A percentile compares a stretch with the other conserved stretches of the same genome.
Evolutionary conservation across 495 filamentous ascomycete species (phyloP).

Genomic region (Acidomyces sp.): DNA sequence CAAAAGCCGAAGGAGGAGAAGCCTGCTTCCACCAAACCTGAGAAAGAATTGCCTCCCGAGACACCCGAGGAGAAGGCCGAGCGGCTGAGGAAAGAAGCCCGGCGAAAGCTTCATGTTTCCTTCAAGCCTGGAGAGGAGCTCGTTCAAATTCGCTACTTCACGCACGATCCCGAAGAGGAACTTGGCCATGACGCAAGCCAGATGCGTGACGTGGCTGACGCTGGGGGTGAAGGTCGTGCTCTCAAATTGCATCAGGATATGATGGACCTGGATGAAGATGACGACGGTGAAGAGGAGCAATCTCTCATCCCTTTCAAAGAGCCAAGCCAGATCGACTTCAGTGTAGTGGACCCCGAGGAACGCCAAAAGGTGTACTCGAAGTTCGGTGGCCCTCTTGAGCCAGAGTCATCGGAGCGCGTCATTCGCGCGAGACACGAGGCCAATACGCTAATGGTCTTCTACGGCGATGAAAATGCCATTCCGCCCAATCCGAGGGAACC

Average conservation of each 20-base stretch:
- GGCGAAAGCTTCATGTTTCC: constrained; percentile 54
- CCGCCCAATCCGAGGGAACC: constrained; percentile 69
- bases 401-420: constrained; percentile 51
- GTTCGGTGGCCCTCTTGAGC: constrained; percentile 42
- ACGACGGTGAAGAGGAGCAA: constrained; percentile 31
- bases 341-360: constrained; percentile 37
- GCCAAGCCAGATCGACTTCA: constrained; percentile 43
- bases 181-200: constrained; percentile 53
- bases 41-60: constrained; percentile 46
- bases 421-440: constrained; percentile 59
- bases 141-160: constrained; percentile 58
- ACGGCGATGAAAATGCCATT: constrained; percentile 59
- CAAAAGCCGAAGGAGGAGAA: constrained; percentile 49
- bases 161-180: constrained; percentile 70
- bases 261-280: constrained; percentile 44
- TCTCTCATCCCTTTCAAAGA: constrained; percentile 33
- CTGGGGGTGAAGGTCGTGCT: constrained; percentile 64
- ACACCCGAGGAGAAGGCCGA: constrained; percentile 61
- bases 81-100: constrained; percentile 64
- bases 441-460: constrained; percentile 72
- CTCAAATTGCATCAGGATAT: constrained; percentile 58
- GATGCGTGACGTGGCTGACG: constrained; percentile 55
- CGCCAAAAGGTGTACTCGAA: constrained; percentile 45
- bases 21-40: constrained; percentile 36
- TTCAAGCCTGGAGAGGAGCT: constrained; percentile 65